A percentile compares a stretch with the other conserved stretches of the same genome.
Conservation (phyloP, 768 basidiomycete genomes). For the Russula sp. region DNA sequence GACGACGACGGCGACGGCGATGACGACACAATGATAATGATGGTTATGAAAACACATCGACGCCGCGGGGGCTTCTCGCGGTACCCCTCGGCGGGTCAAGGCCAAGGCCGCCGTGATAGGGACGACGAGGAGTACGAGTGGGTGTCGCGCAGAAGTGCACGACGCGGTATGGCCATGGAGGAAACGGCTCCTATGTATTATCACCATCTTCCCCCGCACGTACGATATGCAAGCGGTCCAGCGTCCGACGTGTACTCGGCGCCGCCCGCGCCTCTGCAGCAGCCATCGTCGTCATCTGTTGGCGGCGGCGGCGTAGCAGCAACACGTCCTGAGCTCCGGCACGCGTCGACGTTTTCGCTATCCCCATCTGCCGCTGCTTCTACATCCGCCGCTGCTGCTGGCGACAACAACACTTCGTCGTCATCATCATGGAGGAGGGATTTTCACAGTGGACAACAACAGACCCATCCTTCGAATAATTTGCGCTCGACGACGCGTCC, state of each 20-base stretch:
- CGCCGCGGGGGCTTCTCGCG: constrained; percentile 23
- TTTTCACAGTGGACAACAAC: constrained; percentile 27
- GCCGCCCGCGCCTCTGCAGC: constrained; percentile 42
- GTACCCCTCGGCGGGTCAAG: constrained; percentile 36
- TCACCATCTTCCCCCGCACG: constrained; percentile 69
- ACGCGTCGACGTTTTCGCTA: constrained; percentile 31
- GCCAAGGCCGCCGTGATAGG: constrained; percentile 35
- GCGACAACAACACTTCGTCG: constrained; percentile 32
- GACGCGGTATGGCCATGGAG: constrained; percentile 50
- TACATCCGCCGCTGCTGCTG: constrained; percentile 35
- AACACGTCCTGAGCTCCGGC: constrained; percentile 33
- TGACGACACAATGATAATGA: constrained; percentile 23
- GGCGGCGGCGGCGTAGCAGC: background rate
- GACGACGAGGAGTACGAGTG: constrained; percentile 87
- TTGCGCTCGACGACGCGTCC: constrained; percentile 2
- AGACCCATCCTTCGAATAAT: background rate
- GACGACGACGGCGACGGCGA: constrained; percentile 57
- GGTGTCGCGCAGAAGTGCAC: constrained; percentile 65
- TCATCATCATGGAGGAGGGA: constrained; percentile 39
- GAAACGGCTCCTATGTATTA: constrained; percentile 59
- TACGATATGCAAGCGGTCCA: constrained; percentile 60
- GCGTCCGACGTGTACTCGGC: constrained; percentile 53
- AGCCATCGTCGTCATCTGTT: constrained; percentile 18
- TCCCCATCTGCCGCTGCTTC: constrained; percentile 25
- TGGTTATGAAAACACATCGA: constrained; percentile 36